These are phyloP conservation scores for Ogataea chonburiensis DNA, from an alignment of 805 yeast species.

Conservation along the genomic window DNA sequence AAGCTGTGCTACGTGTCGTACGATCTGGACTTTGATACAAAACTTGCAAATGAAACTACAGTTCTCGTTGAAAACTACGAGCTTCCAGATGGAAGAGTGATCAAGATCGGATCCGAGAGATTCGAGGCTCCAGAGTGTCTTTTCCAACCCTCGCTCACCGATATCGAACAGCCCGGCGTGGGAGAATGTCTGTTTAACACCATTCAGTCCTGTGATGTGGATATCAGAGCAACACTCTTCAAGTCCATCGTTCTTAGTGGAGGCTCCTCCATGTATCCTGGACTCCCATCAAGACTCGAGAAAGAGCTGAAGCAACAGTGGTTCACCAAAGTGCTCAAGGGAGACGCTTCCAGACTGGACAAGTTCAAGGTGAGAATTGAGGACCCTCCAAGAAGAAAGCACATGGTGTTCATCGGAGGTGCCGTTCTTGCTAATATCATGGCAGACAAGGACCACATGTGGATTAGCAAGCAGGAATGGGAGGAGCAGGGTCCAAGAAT, in stretches of 20 bases:
- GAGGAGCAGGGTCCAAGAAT: slow-evolving; percentile 91
- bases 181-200: slow-evolving; percentile 92
- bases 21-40: slow-evolving; percentile 86
- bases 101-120: slow-evolving; percentile 92
- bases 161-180: slow-evolving; percentile 94
- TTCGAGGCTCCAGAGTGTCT: slow-evolving; percentile 96
- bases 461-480: slow-evolving; percentile 97
- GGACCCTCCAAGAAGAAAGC: slow-evolving; percentile 98
- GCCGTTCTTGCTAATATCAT: slow-evolving; percentile 96
- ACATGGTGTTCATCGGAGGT: slow-evolving; percentile 98
- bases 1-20: slow-evolving; percentile 93
- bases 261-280: slow-evolving; percentile 98
- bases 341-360: slow-evolving; percentile 80
- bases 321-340: slow-evolving; percentile 83
- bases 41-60: slow-evolving; percentile 91
- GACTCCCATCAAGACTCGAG: slow-evolving; percentile 91
- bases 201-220: slow-evolving; percentile 92
- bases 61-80: slow-evolving; percentile 88
- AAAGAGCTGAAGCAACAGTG: slow-evolving; percentile 95
- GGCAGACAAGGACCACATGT: slow-evolving; percentile 98
- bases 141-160: slow-evolving; percentile 94
- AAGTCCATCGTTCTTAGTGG: slow-evolving; percentile 94
- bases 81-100: slow-evolving; percentile 94
- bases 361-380: slow-evolving; percentile 96
- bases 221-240: slow-evolving; percentile 82